These are phyloP conservation scores for Ophiostoma tasmaniense DNA, from an alignment of 2,329 filamentous ascomycete genomes.

Conservation along the genomic window DNA sequence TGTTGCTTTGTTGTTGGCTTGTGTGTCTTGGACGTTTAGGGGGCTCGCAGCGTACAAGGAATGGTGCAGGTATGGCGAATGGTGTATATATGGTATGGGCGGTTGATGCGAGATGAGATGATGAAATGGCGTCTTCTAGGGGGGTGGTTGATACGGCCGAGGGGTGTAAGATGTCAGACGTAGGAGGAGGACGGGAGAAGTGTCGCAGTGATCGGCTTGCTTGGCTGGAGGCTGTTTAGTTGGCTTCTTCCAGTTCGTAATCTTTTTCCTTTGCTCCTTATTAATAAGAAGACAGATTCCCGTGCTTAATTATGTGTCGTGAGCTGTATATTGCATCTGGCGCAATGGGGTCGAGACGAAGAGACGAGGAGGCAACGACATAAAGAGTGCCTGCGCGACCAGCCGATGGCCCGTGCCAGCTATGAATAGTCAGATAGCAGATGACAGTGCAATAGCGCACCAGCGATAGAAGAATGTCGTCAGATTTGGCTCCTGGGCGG, in stretches of 20 bases:
- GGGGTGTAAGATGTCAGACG: neutral
- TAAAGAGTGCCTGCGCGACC: neutral
- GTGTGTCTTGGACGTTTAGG: neutral
- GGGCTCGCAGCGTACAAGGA: neutral
- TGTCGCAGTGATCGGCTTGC: neutral
- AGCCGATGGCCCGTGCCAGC: conserved; percentile 1
- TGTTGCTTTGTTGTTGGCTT: neutral
- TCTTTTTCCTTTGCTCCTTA: conserved; percentile 4
- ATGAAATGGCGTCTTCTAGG: conserved; percentile 17
- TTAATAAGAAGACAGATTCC: neutral
- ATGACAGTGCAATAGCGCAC: neutral
- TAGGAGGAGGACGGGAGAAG: neutral
- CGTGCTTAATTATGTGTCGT: neutral
- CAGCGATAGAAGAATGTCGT: conserved; percentile 12
- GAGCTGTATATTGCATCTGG: neutral
- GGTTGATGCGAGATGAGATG: conserved; percentile 17
- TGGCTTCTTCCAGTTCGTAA: neutral
- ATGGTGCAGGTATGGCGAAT: conserved; percentile 2
- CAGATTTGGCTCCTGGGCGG: conserved; percentile 15
- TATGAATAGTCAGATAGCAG: neutral
- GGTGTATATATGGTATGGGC: conserved; percentile 4
- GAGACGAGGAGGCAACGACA: neutral
- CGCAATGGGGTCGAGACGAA: neutral
- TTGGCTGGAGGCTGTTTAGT: neutral
- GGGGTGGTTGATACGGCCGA: conserved; percentile 4